Conservation (phyloP, 1,139 yeast genomes). For the Geotrichum carabidarum region DNA sequence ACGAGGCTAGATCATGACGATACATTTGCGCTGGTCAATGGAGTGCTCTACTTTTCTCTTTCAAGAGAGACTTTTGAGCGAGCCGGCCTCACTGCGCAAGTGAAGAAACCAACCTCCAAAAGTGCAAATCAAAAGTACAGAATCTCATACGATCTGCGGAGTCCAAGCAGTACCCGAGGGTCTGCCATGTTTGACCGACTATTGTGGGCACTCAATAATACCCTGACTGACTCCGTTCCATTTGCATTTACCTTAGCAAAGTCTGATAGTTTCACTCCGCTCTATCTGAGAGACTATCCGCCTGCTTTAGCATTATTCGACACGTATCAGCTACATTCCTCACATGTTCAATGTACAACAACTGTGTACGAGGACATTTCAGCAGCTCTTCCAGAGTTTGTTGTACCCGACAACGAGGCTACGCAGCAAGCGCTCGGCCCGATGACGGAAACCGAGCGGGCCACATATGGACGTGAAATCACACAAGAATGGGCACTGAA, state of each 20-base stretch:
- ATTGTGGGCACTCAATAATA: slow-evolving; percentile 37
- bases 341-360: slow-evolving; percentile 6
- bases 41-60: slow-evolving; percentile 34
- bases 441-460: neutral
- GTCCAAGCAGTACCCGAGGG: slow-evolving; percentile 5
- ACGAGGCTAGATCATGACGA: slow-evolving; percentile 35
- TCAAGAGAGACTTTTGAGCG: slow-evolving; percentile 33
- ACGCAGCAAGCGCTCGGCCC: neutral
- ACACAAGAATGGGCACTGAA: slow-evolving; percentile 33
- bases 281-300: slow-evolving; percentile 1
- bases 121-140: slow-evolving; percentile 5
- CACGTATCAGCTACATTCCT: slow-evolving; percentile 5
- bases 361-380: slow-evolving; percentile 14
- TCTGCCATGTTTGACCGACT: slow-evolving; percentile 34
- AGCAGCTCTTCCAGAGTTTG: slow-evolving; percentile 20
- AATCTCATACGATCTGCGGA: slow-evolving; percentile 23
- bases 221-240: slow-evolving; percentile 3
- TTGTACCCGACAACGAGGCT: slow-evolving; percentile 15
- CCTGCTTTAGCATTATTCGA: slow-evolving; percentile 1
- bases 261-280: neutral
- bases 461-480: slow-evolving; percentile 20
- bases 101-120: slow-evolving; percentile 10
- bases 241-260: slow-evolving; percentile 11
- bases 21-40: slow-evolving; percentile 33
- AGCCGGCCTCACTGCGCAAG: slow-evolving; percentile 32